Percentiles rank a stretch among this genome's conserved stretches.
Evolutionary conservation across 805 yeast genomes (phyloP).

Genomic region (Hanseniaspora hatyaiensis): DNA sequence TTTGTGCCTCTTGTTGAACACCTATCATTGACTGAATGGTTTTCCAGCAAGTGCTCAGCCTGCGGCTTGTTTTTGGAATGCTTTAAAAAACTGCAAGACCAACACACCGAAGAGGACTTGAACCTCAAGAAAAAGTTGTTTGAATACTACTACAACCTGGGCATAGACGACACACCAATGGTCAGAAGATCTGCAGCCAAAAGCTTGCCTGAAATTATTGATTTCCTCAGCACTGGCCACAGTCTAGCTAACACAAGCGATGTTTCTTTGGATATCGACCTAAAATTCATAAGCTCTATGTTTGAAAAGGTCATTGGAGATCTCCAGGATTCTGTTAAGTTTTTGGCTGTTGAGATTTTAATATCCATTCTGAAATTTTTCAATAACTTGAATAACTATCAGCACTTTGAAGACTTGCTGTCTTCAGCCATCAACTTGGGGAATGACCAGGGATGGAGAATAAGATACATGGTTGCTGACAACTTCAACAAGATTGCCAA

Average conservation of each 20-base stretch:
- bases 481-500: constrained; percentile 63
- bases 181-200: constrained; percentile 90
- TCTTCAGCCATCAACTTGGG: constrained; percentile 58
- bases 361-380: constrained; percentile 67
- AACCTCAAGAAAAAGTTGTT: constrained; percentile 46
- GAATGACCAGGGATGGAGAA: constrained; percentile 93
- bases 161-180: constrained; percentile 92
- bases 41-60: constrained; percentile 79
- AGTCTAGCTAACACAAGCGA: constrained; percentile 29
- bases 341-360: constrained; percentile 76
- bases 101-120: constrained; percentile 26
- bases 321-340: constrained; percentile 89
- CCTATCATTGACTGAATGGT: constrained; percentile 85
- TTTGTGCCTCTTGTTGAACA: constrained; percentile 68
- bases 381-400: constrained; percentile 43
- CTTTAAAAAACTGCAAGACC: constrained; percentile 43
- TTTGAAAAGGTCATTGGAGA: constrained; percentile 67
- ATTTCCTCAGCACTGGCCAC: constrained; percentile 35
- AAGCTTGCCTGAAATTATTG: constrained; percentile 63
- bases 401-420: constrained; percentile 53
- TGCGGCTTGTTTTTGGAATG: constrained; percentile 76
- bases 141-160: constrained; percentile 54
- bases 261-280: constrained; percentile 44
- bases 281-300: constrained; percentile 73
- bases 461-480: constrained; percentile 96